phyloP scores from a whole-genome alignment of 148 eudicot species.

The Oxyria digyna region DNA sequence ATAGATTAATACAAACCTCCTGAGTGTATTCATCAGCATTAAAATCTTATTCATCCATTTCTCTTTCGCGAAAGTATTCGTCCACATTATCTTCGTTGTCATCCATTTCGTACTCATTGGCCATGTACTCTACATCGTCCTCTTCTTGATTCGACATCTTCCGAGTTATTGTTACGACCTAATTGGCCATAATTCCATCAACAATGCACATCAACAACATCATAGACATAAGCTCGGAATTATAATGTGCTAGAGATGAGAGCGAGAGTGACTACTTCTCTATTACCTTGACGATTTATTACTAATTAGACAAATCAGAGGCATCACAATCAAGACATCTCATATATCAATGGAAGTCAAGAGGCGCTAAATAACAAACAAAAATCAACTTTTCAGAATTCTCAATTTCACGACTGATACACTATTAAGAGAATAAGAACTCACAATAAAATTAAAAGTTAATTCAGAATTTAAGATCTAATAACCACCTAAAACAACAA shows the following conservation, averaged over 20 bases:
- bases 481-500: not conserved
- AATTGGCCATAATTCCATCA: not conserved
- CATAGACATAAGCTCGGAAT: not conserved
- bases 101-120: conserved; percentile 70
- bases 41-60: conserved; percentile 56
- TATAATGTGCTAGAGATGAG: not conserved
- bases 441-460: too few species aligned
- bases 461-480: not conserved
- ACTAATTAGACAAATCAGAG: too few species aligned
- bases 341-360: not conserved
- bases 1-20: conserved; percentile 24
- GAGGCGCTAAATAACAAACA: not conserved
- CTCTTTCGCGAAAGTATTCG: conserved; percentile 43
- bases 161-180: too few species aligned
- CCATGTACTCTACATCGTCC: conserved; percentile 53
- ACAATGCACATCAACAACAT: not conserved
- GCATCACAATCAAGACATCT: too few species aligned
- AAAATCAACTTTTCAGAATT: not conserved
- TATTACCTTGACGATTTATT: too few species aligned
- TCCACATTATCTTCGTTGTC: conserved; percentile 63
- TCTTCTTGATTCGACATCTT: conserved; percentile 43
- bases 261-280: not conserved
- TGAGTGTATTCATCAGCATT: conserved; percentile 60
- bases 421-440: not conserved
- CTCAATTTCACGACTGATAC: not conserved